Evolutionary conservation across 192 early-diverging fungal species (phyloP).

Genomic region (Umbelopsis vinacea): DNA sequence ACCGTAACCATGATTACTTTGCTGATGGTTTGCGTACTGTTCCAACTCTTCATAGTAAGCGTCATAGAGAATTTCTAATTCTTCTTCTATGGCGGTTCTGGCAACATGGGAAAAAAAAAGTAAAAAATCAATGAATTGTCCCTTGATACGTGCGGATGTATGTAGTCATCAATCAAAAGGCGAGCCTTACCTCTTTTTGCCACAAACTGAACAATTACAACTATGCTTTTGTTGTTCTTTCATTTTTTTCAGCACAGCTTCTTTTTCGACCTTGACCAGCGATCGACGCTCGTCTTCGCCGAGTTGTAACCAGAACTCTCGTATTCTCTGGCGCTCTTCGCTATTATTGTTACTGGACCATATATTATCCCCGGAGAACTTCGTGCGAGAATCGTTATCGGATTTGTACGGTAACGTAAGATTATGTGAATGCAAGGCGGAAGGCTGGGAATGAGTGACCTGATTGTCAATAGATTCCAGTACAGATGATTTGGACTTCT

Average conservation of each 20-base stretch:
- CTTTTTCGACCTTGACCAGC: slow-evolving; percentile 85
- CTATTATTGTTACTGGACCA: slow-evolving; percentile 73
- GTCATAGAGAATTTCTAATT: slow-evolving; percentile 85
- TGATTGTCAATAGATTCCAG: not conserved
- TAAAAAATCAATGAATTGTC: not conserved
- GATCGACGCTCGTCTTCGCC: slow-evolving; percentile 78
- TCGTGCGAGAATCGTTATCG: slow-evolving; percentile 18
- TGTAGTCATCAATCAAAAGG: not conserved
- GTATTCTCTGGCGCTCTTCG: slow-evolving; percentile 78
- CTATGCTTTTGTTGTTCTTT: slow-evolving; percentile 88
- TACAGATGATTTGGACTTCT: slow-evolving; percentile 40
- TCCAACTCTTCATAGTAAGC: slow-evolving; percentile 90
- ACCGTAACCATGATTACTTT: slow-evolving; percentile 39
- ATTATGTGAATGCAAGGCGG: slow-evolving; percentile 7
- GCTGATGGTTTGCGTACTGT: slow-evolving; percentile 80
- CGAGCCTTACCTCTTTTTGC: slow-evolving; percentile 69
- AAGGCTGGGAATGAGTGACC: not conserved
- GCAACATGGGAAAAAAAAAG: slow-evolving; percentile 17
- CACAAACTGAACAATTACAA: slow-evolving; percentile 85
- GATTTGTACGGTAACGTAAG: slow-evolving; percentile 24
- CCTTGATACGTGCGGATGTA: not conserved
- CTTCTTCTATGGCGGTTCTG: slow-evolving; percentile 84
- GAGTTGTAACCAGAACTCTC: slow-evolving; percentile 85
- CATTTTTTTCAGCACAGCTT: slow-evolving; percentile 86
- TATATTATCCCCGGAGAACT: slow-evolving; percentile 45